These are phyloP conservation scores for Conringia planisiliqua DNA, from an alignment of 345 rosid genomes.

Conservation along the genomic window DNA sequence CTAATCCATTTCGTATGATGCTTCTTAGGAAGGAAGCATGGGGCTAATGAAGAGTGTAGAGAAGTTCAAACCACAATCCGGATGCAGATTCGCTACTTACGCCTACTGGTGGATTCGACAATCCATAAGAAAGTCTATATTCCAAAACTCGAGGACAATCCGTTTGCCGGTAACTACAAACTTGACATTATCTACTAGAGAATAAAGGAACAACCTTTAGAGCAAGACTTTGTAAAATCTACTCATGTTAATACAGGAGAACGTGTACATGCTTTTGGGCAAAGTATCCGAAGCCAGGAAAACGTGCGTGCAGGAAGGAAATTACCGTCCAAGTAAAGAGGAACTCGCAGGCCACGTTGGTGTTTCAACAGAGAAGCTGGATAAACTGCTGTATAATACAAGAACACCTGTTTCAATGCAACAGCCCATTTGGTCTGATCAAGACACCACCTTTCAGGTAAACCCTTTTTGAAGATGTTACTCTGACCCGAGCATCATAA, in stretches of 20 bases:
- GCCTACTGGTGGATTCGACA: slow-evolving; percentile 97
- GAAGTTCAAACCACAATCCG: slow-evolving; percentile 80
- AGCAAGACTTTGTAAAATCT: slow-evolving; percentile 9
- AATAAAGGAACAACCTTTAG: background rate
- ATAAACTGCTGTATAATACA: slow-evolving; percentile 44
- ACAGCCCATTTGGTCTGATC: slow-evolving; percentile 72
- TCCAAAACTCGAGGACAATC: slow-evolving; percentile 71
- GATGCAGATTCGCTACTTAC: slow-evolving; percentile 79
- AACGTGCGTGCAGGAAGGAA: slow-evolving; percentile 53
- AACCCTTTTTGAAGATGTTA: background rate
- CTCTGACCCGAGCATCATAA: background rate
- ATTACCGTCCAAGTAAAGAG: slow-evolving; percentile 53
- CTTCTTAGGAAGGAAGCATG: slow-evolving; percentile 71
- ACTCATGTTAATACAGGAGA: slow-evolving; percentile 48
- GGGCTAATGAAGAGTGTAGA: slow-evolving; percentile 89
- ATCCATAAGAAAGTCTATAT: slow-evolving; percentile 64
- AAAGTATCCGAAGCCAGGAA: slow-evolving; percentile 70
- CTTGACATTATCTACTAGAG: background rate
- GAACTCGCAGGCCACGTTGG: slow-evolving; percentile 67
- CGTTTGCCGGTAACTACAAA: slow-evolving; percentile 71
- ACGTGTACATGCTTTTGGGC: slow-evolving; percentile 45
- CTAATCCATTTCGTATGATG: background rate
- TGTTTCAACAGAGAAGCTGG: slow-evolving; percentile 56
- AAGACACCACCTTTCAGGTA: slow-evolving; percentile 77
- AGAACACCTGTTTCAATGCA: slow-evolving; percentile 73